A percentile compares a stretch with the other conserved stretches of the same genome.
phyloP scores from a whole-genome alignment of 2,329 filamentous ascomycete species.

The Sporothrix humicola region DNA sequence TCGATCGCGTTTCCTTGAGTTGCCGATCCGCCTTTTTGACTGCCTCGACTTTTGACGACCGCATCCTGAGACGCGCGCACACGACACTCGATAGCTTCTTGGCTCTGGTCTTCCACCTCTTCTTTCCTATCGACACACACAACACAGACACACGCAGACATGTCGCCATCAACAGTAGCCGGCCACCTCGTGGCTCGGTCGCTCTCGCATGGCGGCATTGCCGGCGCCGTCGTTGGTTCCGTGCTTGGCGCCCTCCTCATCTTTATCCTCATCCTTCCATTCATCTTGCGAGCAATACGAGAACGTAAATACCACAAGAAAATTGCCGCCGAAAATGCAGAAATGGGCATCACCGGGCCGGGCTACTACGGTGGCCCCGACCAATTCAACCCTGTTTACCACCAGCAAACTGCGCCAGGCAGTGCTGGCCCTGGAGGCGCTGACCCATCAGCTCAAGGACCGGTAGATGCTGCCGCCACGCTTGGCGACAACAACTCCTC shows the following conservation, averaged over 20 bases:
- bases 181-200: conserved; percentile 34
- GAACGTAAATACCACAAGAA: conserved; percentile 36
- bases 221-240: conserved; percentile 46
- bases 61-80: not conserved
- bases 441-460: not conserved
- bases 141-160: conserved; percentile 14
- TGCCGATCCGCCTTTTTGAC: not conserved
- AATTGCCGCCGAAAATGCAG: conserved; percentile 41
- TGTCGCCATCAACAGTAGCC: conserved; percentile 31
- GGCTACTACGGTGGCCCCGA: conserved; percentile 22
- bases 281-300: conserved; percentile 44
- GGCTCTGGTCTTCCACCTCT: not conserved
- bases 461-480: conserved; percentile 8
- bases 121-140: not conserved
- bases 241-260: conserved; percentile 43
- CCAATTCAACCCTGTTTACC: not conserved
- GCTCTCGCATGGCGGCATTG: conserved; percentile 45
- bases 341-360: conserved; percentile 43
- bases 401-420: not conserved
- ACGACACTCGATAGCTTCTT: not conserved
- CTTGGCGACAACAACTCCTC: conserved; percentile 34
- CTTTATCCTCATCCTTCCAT: conserved; percentile 44
- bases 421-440: conserved; percentile 9
- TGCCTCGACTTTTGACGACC: not conserved
- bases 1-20: conserved; percentile 10